These are phyloP conservation scores for Gossypium laxum DNA, from an alignment of 441 rosid genomes.

Conservation along the genomic window DNA sequence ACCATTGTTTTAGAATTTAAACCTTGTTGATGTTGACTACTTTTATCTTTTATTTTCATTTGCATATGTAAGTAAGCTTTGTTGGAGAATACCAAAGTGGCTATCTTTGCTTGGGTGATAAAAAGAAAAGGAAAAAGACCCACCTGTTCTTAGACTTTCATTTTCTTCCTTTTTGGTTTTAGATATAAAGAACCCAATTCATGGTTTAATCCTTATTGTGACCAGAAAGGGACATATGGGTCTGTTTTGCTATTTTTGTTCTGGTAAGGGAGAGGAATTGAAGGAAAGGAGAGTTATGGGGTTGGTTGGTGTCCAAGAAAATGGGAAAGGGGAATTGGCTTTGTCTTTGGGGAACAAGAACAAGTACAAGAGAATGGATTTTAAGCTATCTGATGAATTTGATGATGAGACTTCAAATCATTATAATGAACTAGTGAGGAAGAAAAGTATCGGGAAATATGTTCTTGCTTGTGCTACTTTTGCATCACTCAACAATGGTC, in stretches of 20 bases:
- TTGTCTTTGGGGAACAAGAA: neutral
- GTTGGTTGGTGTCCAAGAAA: neutral
- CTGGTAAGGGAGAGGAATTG: too few relatives aligned
- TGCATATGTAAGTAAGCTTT: neutral
- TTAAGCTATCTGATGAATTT: neutral
- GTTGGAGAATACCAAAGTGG: neutral
- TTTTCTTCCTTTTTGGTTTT: constrained; percentile 5
- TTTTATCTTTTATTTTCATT: neutral
- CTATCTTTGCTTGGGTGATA: neutral
- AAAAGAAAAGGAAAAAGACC: constrained; percentile 1
- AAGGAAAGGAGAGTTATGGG: neutral
- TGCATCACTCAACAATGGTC: neutral
- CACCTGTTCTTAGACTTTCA: constrained; percentile 11
- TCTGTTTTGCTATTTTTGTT: too few relatives aligned
- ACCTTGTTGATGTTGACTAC: neutral
- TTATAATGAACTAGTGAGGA: neutral
- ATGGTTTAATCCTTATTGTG: too few relatives aligned
- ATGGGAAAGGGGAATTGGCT: neutral
- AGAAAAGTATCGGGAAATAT: neutral
- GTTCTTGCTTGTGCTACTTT: too few relatives aligned
- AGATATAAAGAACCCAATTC: constrained; percentile 16
- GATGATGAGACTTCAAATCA: neutral
- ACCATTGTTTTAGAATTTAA: neutral
- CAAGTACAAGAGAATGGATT: neutral
- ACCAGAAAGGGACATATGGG: too few relatives aligned